A percentile compares a stretch with the other conserved stretches of the same genome.
phyloP scores from a whole-genome alignment of 805 yeast genomes.

The Pichia insulana region DNA sequence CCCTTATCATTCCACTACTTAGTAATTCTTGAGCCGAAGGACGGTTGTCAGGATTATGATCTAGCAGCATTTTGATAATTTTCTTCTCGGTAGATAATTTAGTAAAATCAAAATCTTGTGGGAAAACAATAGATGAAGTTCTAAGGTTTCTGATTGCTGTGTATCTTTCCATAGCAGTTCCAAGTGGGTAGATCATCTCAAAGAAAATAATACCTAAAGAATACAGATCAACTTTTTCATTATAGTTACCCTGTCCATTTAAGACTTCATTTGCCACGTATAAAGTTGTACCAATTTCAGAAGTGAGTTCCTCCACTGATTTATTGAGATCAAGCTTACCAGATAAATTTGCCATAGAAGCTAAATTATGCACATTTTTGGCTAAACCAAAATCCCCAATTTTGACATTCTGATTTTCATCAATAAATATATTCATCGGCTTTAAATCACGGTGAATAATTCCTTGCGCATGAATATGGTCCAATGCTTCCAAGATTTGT shows the following conservation, averaged over 20 bases:
- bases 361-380: slow-evolving; percentile 61
- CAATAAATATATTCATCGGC: slow-evolving; percentile 93
- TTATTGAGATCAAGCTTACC: slow-evolving; percentile 17
- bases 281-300: slow-evolving; percentile 88
- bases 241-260: slow-evolving; percentile 63
- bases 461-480: slow-evolving; percentile 87
- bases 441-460: slow-evolving; percentile 92
- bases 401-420: slow-evolving; percentile 78
- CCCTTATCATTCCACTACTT: slow-evolving; percentile 77
- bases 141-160: slow-evolving; percentile 61
- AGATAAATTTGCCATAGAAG: slow-evolving; percentile 5
- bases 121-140: slow-evolving; percentile 52
- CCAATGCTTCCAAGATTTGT: slow-evolving; percentile 81
- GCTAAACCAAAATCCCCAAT: slow-evolving; percentile 98
- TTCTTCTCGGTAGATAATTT: slow-evolving; percentile 52
- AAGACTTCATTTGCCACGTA: slow-evolving; percentile 89
- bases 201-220: slow-evolving; percentile 91
- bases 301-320: slow-evolving; percentile 65
- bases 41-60: slow-evolving; percentile 69
- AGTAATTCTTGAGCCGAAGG: slow-evolving; percentile 74
- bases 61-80: slow-evolving; percentile 57
- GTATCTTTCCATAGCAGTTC: slow-evolving; percentile 93
- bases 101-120: slow-evolving; percentile 49
- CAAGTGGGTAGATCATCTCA: slow-evolving; percentile 80
- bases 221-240: slow-evolving; percentile 93